Evolutionary conservation across 441 rosid genomes (phyloP).

Genomic region (Pelargonium cotyledonis): DNA sequence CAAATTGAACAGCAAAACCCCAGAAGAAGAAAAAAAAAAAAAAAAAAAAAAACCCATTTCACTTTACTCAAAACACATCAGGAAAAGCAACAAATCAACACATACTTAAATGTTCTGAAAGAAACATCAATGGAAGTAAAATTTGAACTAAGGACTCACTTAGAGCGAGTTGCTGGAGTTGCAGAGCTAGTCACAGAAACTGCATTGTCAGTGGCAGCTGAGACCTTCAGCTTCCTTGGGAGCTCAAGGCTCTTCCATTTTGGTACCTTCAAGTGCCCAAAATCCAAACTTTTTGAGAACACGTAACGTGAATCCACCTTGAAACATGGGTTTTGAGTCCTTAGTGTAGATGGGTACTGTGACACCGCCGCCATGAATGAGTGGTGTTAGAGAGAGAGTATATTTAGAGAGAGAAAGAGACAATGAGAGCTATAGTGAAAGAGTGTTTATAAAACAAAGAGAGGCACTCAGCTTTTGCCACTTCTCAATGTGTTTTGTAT

Average conservation of each 20-base stretch:
- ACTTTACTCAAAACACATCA: background rate
- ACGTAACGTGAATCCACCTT: conserved; percentile 1
- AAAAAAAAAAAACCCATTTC: background rate
- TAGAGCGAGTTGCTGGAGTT: conserved; percentile 17
- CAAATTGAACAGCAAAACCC: background rate
- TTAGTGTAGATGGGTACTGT: background rate
- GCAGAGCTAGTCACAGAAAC: conserved; percentile 4
- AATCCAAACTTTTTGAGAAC: conserved; percentile 12
- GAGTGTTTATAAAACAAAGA: too few relatives aligned
- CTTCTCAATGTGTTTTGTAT: too few relatives aligned
- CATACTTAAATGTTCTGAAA: background rate
- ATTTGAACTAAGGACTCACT: conserved; percentile 1
- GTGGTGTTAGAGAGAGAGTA: background rate
- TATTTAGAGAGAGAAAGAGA: too few relatives aligned
- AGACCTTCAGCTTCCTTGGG: conserved; percentile 19
- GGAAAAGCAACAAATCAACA: background rate
- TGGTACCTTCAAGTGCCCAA: conserved; percentile 8
- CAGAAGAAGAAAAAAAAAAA: background rate
- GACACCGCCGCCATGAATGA: conserved; percentile 3
- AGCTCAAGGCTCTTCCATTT: conserved; percentile 9
- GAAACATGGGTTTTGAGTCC: conserved; percentile 1
- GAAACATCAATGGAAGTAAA: background rate
- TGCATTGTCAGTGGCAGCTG: conserved; percentile 21
- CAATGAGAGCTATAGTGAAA: too few relatives aligned
- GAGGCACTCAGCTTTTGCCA: too few relatives aligned